Base-by-base conservation (phyloP, 2,329 filamentous ascomycete species). In the Aspergillus jensenii region DNA sequence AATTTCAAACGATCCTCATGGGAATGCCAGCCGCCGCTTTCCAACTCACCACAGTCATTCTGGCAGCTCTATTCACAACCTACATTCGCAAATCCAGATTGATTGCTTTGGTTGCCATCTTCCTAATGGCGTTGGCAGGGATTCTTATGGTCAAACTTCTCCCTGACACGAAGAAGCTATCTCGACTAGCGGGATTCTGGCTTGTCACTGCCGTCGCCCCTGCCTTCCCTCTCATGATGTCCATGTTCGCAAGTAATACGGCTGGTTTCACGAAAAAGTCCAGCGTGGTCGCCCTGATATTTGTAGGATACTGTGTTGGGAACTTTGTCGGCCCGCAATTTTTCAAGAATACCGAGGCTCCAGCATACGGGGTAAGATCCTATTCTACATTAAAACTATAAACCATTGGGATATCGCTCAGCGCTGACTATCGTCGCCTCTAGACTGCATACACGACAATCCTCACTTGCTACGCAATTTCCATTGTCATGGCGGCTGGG, bases 1-100 rank as follows among this genome's bases (percentile, higher is more conserved):
- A 60, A 43, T 65, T 55, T 21, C 53, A 66, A 51, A 67, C 65
- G n/a, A 61, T 66, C 19, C 59, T 67, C 12, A 65, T 67, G 60
- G 61, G 56, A 6, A 58, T 66, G 27, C 58, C 65, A 2, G 56
- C 58, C 2, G 53, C 61, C 14, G 65, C 50, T 11, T 67, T 67
- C 52, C 60, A 64, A 40, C 40, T 67, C 6, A 56, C 57, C 5
- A 61, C 57, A 3, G 60, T 67, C 40, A 41, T 67, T 7, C 47
- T 67, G 11, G 56, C 62, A 2, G 61, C 65, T 9, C 17, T 61
- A 0, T 40, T 63, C 39, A 62, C 62, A 25, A 60, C 56, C 11
- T 27, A 51, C 4, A 48, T 65, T 44, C 62, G 64, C 43, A 62
- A 59, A 39, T 64, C 65, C 11, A 57, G 65, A 3, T 50, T 62